Evolutionary conservation across 129 eudicot genomes (phyloP), one percentile per base, ranked within the genome.

Genomic region (Artemisia annua): DNA sequence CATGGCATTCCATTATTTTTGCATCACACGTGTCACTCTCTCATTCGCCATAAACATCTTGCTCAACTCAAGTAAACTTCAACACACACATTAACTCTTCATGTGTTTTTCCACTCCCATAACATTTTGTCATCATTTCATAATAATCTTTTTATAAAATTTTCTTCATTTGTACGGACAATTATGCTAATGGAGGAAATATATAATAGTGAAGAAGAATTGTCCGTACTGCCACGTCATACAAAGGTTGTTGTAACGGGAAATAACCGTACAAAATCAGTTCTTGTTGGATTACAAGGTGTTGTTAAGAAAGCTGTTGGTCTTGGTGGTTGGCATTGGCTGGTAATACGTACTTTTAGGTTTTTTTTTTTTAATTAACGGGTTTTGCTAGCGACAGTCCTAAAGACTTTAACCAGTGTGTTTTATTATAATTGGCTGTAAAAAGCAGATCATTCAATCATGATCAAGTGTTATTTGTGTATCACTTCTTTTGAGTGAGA

Each of bases 261-360:
- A 11, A 91, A 91, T 60, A 91, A 91, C 72, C 80, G 97, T 24
- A 91, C 97, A 0, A 91, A 91, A 70, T 91, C 97, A 28, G 93
- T 91, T 58, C 83, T 91, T 54, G 97, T 91, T 67, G 97, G 97
- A 3, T 78, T 91, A 18, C 92, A 86, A 26, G 97, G 97, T 44
- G 97, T 91, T 18, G 97, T 91, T 7, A 91, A 91, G 87, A 91
- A 91, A 73, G 92, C 97, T 82, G 93, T 91, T 79, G 97, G 97
- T 11, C 97, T 91, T 26, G 97, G 97, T 24, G 97, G 97, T 1
- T 91, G 97, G 97, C 97, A 91, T 79, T 91, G 97, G 96, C 96
- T 91, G 97, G 97, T 91, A 83, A 81, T 54, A 5, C 7, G 0
- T 35, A 35, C 43, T 35, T 35, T 35, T 5, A 35, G 43, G n/a